Conservation (phyloP, 371 early-diverging fungal species). For the Amoeboaphelidium occidentale region DNA sequence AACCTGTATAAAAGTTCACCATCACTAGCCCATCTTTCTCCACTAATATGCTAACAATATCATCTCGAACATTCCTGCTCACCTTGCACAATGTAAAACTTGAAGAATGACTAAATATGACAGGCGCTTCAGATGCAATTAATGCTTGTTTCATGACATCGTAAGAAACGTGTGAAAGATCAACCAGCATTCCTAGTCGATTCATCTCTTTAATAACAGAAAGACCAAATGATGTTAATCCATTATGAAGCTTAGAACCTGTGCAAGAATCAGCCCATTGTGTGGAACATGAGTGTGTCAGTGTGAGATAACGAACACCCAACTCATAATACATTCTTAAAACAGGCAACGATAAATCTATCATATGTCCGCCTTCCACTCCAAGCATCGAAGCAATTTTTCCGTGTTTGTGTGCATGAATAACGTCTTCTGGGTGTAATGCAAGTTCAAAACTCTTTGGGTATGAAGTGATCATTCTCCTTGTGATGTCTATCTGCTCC, state of each 20-base stretch:
- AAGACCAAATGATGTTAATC: constrained; percentile 28
- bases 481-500: constrained; percentile 30
- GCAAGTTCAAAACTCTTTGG: constrained; percentile 25
- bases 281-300: constrained; percentile 37
- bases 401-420: constrained; percentile 14
- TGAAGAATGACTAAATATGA: constrained; percentile 33
- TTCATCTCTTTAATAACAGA: constrained; percentile 34
- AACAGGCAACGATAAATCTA: constrained; percentile 26
- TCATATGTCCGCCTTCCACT: constrained; percentile 38
- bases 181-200: constrained; percentile 37
- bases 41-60: constrained; percentile 18
- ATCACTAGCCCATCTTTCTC: constrained; percentile 34
- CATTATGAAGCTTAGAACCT: constrained; percentile 20
- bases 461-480: constrained; percentile 22
- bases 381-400: constrained; percentile 32
- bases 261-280: constrained; percentile 36
- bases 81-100: constrained; percentile 23
- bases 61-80: constrained; percentile 36
- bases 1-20: constrained; percentile 26
- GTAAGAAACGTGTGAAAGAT: constrained; percentile 33
- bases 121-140: constrained; percentile 24
- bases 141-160: constrained; percentile 30
- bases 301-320: constrained; percentile 38
- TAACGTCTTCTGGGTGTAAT: constrained; percentile 18
- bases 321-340: constrained; percentile 26